Conservation (phyloP, 208 protist species). For the Leishmania major region DNA sequence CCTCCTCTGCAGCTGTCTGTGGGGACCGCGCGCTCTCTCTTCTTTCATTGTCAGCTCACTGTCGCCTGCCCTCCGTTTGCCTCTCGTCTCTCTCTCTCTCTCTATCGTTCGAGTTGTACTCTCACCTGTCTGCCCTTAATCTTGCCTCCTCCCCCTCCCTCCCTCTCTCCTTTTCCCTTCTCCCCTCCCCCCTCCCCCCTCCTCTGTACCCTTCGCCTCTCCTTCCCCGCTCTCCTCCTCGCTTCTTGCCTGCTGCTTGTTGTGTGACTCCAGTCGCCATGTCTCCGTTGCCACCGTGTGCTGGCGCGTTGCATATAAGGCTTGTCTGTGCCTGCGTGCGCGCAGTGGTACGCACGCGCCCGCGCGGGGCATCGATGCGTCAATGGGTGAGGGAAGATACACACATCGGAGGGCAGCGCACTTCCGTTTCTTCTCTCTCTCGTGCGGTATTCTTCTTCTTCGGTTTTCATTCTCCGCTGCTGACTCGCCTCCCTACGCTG, state of each 20-base stretch:
- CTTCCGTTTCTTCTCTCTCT: neutral
- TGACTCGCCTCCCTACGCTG: neutral
- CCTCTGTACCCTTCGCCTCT: neutral
- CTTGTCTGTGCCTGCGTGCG: neutral
- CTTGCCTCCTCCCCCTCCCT: neutral
- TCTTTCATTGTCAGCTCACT: neutral
- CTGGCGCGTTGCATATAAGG: neutral
- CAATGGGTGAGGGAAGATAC: too few species aligned
- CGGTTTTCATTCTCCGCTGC: too few species aligned
- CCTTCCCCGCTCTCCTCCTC: neutral
- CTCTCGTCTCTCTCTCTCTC: constrained; percentile 1
- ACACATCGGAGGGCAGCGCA: neutral
- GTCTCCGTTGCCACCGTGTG: neutral
- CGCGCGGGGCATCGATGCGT: neutral
- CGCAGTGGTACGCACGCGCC: neutral
- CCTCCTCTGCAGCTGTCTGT: too few species aligned
- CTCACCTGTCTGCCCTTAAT: too few species aligned
- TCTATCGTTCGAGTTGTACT: neutral
- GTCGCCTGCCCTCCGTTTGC: neutral
- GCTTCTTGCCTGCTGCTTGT: neutral
- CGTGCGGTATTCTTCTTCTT: neutral
- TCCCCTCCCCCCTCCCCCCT: neutral
- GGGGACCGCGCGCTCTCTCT: too few species aligned
- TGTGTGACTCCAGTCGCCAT: neutral
- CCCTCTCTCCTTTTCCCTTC: neutral